These are phyloP conservation scores for Phytopythium boreale DNA, from an alignment of 352 stramenopile species.

Conservation along the genomic window DNA sequence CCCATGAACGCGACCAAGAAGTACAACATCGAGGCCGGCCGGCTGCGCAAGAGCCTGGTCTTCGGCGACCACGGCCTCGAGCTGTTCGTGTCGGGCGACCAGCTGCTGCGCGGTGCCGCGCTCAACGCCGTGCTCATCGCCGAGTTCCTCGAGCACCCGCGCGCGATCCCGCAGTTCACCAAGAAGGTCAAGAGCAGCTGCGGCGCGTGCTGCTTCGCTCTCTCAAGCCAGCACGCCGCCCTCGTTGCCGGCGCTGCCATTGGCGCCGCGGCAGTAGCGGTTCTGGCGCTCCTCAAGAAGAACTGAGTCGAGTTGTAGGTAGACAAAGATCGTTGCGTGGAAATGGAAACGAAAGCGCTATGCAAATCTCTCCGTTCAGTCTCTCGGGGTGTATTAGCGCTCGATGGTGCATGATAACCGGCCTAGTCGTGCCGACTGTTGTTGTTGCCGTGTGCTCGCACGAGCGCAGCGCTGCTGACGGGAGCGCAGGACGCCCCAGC, in stretches of 20 bases:
- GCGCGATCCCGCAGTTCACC: slow-evolving; percentile 53
- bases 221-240: slow-evolving; percentile 34
- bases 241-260: slow-evolving; percentile 34
- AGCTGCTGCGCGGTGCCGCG: slow-evolving; percentile 95
- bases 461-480: slow-evolving; percentile 28
- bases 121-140: slow-evolving; percentile 98
- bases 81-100: slow-evolving; percentile 97
- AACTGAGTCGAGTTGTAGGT: slow-evolving; percentile 19
- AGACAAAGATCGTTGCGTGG: background rate
- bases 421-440: slow-evolving; percentile 13
- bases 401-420: background rate
- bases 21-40: slow-evolving; percentile 97
- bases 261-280: slow-evolving; percentile 36
- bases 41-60: slow-evolving; percentile 92
- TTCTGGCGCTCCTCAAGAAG: slow-evolving; percentile 39
- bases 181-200: slow-evolving; percentile 40
- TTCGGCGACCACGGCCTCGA: slow-evolving; percentile 97
- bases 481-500: slow-evolving; percentile 32
- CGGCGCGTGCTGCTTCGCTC: slow-evolving; percentile 11
- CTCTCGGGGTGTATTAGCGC: background rate
- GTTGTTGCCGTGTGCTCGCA: slow-evolving; percentile 29
- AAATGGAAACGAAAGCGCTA: background rate
- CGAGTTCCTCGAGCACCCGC: slow-evolving; percentile 85
- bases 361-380: background rate
- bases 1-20: slow-evolving; percentile 95